phyloP scores from a whole-genome alignment of 2,329 filamentous ascomycete genomes.

The Fusarium neocosmosporiellum region DNA sequence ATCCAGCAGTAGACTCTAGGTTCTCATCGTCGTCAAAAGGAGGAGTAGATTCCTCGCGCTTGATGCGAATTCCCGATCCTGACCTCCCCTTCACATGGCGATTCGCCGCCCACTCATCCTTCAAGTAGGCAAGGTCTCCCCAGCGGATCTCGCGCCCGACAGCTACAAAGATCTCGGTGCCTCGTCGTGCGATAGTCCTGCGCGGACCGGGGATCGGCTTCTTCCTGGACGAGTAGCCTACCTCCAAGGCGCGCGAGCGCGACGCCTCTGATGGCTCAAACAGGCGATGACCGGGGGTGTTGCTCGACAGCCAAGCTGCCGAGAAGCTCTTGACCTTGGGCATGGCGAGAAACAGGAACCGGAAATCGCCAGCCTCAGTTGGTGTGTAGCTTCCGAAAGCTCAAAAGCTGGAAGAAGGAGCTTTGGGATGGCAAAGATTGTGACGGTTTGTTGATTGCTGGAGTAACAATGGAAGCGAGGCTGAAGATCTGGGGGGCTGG shows the following conservation, averaged over 20 bases:
- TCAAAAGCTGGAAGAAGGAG: background rate
- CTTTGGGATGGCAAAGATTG: background rate
- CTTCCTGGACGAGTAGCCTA: constrained; percentile 57
- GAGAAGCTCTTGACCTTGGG: constrained; percentile 87
- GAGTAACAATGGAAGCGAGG: constrained; percentile 33
- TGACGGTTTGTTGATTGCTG: constrained; percentile 16
- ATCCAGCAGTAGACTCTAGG: constrained; percentile 43
- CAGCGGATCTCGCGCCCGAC: constrained; percentile 92
- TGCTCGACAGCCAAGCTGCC: constrained; percentile 85
- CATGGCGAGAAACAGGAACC: constrained; percentile 63
- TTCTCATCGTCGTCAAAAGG: constrained; percentile 49
- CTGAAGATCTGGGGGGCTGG: constrained; percentile 32
- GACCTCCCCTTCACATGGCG: constrained; percentile 45
- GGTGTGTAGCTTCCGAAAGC: constrained; percentile 25
- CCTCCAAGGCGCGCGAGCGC: constrained; percentile 53
- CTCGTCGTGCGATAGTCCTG: constrained; percentile 80
- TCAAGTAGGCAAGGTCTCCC: constrained; percentile 85
- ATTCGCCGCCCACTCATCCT: constrained; percentile 62
- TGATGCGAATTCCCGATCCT: constrained; percentile 54
- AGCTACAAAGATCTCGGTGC: constrained; percentile 89
- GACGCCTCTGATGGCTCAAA: constrained; percentile 68
- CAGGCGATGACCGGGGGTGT: constrained; percentile 80
- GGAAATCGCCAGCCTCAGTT: constrained; percentile 2
- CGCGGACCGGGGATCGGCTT: constrained; percentile 61
- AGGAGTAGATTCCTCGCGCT: constrained; percentile 59